These are phyloP conservation scores for Pilasporangium apinafurcum DNA, from an alignment of 352 stramenopile genomes.

Conservation along the genomic window DNA sequence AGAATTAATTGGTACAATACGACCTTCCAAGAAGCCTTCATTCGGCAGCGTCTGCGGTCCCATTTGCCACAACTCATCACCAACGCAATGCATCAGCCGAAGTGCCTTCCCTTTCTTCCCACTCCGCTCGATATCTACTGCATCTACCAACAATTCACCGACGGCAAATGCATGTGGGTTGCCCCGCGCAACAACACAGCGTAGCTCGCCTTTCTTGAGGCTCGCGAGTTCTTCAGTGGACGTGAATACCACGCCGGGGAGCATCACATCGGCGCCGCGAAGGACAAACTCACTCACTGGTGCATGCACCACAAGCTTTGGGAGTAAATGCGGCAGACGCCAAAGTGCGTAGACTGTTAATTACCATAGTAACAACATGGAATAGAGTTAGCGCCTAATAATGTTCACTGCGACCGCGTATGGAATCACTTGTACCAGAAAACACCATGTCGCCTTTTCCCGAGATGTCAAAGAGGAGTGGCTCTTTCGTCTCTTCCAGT, in stretches of 20 bases:
- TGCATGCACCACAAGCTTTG: constrained; percentile 56
- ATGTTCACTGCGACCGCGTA: too few relatives aligned
- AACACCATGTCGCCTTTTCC: constrained; percentile 65
- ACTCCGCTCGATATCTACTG: constrained; percentile 32
- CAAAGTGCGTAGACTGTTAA: constrained; percentile 63
- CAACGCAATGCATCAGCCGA: constrained; percentile 62
- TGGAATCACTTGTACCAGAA: constrained; percentile 7
- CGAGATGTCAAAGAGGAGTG: constrained; percentile 63
- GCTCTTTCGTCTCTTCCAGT: constrained; percentile 46
- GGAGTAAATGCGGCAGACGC: constrained; percentile 36
- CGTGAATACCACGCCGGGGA: constrained; percentile 70
- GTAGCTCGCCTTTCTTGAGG: constrained; percentile 60
- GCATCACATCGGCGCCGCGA: constrained; percentile 77
- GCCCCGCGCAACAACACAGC: constrained; percentile 59
- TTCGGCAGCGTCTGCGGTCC: constrained; percentile 62
- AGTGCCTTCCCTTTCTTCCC: constrained; percentile 69
- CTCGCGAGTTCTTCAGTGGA: constrained; percentile 37
- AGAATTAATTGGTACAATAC: constrained; percentile 19
- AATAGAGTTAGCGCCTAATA: neutral
- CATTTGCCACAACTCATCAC: constrained; percentile 74
- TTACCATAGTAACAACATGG: neutral
- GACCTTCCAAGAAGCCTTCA: constrained; percentile 43
- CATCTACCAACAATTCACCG: constrained; percentile 70
- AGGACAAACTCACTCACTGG: constrained; percentile 80
- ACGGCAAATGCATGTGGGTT: constrained; percentile 77